phyloP scores from a whole-genome alignment of 2,329 filamentous ascomycete genomes.

The Arthrinium phaeospermum region DNA sequence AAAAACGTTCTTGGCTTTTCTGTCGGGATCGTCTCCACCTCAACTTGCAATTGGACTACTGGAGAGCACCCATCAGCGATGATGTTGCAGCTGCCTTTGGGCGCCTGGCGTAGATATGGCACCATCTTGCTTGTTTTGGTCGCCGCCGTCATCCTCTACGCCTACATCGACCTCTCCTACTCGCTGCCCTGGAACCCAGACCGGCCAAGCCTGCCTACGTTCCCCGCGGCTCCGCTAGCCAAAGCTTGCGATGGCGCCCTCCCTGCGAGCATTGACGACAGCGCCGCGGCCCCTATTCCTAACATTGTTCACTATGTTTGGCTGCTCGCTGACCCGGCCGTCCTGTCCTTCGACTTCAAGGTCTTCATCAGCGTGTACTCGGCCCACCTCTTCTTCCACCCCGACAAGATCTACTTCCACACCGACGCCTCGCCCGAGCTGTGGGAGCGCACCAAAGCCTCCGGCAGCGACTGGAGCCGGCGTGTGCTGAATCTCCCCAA shows the following conservation, averaged over 20 bases:
- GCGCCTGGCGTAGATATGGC: neutral
- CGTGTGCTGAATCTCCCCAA: neutral
- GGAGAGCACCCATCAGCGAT: neutral
- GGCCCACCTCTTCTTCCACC: constrained; percentile 12
- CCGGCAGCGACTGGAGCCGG: neutral
- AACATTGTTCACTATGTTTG: constrained; percentile 21
- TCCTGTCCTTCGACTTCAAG: constrained; percentile 18
- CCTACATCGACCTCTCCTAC: neutral
- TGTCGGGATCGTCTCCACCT: no score
- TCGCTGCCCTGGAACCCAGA: neutral
- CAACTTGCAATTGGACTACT: neutral
- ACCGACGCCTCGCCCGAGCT: constrained; percentile 11
- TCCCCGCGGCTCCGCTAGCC: neutral
- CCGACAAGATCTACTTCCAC: constrained; percentile 7
- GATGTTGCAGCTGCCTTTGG: neutral
- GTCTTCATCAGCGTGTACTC: constrained; percentile 15
- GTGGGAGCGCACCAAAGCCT: neutral
- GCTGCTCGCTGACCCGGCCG: constrained; percentile 4
- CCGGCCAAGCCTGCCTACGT: neutral
- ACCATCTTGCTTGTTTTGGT: neutral
- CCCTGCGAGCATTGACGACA: neutral
- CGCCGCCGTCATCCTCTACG: neutral
- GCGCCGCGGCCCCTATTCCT: neutral
- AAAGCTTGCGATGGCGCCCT: neutral
- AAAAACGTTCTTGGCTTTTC: neutral